A percentile compares a stretch with the other conserved stretches of the same genome.
Conservation (phyloP, 2,329 filamentous ascomycete genomes). For the Aaosphaeria pasadenensis region DNA sequence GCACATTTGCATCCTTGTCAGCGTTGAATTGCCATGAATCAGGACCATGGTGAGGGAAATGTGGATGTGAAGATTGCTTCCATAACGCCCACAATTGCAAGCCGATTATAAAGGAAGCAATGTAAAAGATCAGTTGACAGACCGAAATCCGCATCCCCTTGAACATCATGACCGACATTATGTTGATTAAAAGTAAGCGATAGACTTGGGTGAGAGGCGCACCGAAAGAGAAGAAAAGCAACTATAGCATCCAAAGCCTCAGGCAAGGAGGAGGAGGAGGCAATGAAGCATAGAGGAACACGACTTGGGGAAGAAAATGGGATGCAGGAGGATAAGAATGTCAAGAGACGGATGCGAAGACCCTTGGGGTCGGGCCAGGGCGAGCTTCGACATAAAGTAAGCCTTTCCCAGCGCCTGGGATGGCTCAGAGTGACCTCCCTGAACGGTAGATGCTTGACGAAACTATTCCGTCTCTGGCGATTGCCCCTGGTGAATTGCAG, state of each 20-base stretch:
- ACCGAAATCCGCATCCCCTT: conserved; percentile 26
- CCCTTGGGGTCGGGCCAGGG: not conserved
- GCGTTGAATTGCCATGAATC: conserved; percentile 22
- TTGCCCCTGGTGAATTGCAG: not conserved
- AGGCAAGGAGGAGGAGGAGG: not conserved
- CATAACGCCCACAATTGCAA: conserved; percentile 27
- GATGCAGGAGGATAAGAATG: not conserved
- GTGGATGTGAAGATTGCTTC: conserved; percentile 15
- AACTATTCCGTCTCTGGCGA: not conserved
- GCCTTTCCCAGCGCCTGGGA: not conserved
- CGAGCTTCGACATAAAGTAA: not conserved
- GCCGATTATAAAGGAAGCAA: conserved; percentile 26
- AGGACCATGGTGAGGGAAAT: conserved; percentile 11
- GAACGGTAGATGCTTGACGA: not conserved
- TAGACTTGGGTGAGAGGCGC: not conserved
- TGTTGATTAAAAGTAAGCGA: not conserved
- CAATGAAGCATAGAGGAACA: not conserved
- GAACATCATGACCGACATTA: conserved; percentile 30
- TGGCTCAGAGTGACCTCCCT: not conserved
- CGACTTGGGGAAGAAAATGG: not conserved
- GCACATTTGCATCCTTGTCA: conserved; percentile 29
- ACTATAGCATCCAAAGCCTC: not conserved
- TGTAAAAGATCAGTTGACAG: conserved; percentile 24
- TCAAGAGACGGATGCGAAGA: not conserved
- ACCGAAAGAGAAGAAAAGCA: not conserved